Base-by-base conservation (phyloP, 768 basidiomycete species). In the Lepiota venenata region DNA sequence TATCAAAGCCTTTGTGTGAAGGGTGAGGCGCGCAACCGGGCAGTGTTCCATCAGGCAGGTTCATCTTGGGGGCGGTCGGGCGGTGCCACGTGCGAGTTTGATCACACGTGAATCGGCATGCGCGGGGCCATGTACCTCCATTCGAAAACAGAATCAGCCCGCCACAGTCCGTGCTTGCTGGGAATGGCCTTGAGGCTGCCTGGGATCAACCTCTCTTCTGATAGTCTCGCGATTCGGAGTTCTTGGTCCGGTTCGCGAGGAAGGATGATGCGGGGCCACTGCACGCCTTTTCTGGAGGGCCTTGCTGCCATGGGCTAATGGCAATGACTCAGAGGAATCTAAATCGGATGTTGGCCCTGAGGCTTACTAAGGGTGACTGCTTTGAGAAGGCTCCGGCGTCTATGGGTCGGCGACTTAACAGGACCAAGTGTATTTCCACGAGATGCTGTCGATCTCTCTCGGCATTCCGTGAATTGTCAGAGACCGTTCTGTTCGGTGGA, bases 361-460 rank as follows among this genome's bases (percentile, higher is more conserved):
- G 32, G 46, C 46, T 47, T 32, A 47, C 46, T 47, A 47, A 47
- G 12, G 21, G 20, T 18, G 46, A 18, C 25, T 16, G 35, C 29
- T 15, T 20, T 47, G 18, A 36, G 42, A 47, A 47, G 45, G 15
- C 18, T 42, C 20, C 32, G 16, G 32, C 37, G n/a, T 44, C 44
- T 53, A 53, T 46, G 36, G n/a, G 45, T 46, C 52, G 52, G 45
- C 25, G 18, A 47, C 25, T 37, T 20, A 39, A 16, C n/a, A 39
- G 37, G 52, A 54, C 15, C 27, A 18, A 32, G 44, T 39, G 37
- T 45, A 29, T 46, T 45, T 45, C 16, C 32, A 53, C 43, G 42
- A 52, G 51, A 52, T 52, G 46, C 32, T 47, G 52, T 54, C 52
- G 52, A 54, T 54, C 52, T 54, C 32, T 32, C 45, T 54, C 52